Evolutionary conservation across 495 filamentous ascomycete species (phyloP).

Genomic region (Friedmanniomyces endolithicus): DNA sequence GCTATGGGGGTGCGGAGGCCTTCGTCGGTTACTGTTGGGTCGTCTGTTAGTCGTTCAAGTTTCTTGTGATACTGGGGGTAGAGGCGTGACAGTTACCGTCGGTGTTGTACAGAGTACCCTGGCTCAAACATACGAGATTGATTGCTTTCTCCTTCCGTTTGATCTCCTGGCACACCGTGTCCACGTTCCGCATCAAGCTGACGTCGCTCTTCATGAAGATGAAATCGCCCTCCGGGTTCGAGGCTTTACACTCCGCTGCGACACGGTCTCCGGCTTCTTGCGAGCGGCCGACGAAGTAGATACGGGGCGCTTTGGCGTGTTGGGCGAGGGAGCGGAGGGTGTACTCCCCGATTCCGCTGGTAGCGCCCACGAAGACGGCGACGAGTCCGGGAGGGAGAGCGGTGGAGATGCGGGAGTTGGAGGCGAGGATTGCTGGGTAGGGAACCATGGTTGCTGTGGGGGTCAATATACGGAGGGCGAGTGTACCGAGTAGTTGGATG

Average conservation of each 20-base stretch:
- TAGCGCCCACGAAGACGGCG: slow-evolving; percentile 35
- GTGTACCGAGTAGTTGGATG: too few species aligned
- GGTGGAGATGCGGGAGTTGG: slow-evolving; percentile 7
- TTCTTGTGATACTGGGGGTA: not conserved
- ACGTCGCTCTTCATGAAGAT: slow-evolving; percentile 20
- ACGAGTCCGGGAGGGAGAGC: slow-evolving; percentile 9
- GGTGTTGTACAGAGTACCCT: slow-evolving; percentile 16
- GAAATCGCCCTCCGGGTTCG: slow-evolving; percentile 11
- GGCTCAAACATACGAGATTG: slow-evolving; percentile 25
- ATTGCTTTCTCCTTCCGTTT: slow-evolving; percentile 13
- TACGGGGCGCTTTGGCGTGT: slow-evolving; percentile 22
- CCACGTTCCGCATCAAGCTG: slow-evolving; percentile 17
- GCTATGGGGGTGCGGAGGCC: slow-evolving; percentile 27
- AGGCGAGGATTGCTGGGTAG: slow-evolving; percentile 1
- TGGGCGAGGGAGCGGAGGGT: slow-evolving; percentile 28
- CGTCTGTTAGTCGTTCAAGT: not conserved
- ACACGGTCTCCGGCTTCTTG: slow-evolving; percentile 5
- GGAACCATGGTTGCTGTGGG: slow-evolving; percentile 6
- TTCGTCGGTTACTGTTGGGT: slow-evolving; percentile 21
- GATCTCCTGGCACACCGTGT: slow-evolving; percentile 12
- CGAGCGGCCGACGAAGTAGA: slow-evolving; percentile 32
- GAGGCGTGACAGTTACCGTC: not conserved
- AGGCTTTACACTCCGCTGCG: not conserved
- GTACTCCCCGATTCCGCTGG: slow-evolving; percentile 32
- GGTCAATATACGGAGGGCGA: too few species aligned